Percentiles rank a stretch among this genome's conserved stretches.
These are phyloP conservation scores for Nannochloropsis salina DNA, from an alignment of 108 stramenopile species.

Conservation along the genomic window DNA sequence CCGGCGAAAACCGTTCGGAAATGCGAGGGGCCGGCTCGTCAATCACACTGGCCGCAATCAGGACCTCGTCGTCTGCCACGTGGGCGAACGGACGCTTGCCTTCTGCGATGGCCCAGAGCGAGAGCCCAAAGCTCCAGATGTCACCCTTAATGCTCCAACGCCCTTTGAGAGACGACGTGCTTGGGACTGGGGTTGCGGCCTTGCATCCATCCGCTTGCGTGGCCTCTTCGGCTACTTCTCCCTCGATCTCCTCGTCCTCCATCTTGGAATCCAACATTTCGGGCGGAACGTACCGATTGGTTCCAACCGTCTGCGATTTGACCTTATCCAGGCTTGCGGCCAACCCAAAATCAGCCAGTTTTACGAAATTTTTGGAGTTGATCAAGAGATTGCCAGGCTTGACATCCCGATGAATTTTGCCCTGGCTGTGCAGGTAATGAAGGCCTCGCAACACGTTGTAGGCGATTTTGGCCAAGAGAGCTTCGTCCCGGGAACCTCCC, in stretches of 20 bases:
- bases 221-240: not conserved
- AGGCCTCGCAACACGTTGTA: not conserved
- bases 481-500: not conserved
- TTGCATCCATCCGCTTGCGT: not conserved
- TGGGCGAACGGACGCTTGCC: not conserved
- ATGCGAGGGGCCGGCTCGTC: not conserved
- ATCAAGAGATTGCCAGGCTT: not conserved
- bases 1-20: not conserved
- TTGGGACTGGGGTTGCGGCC: not conserved
- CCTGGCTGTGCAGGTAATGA: slow-evolving; percentile 21
- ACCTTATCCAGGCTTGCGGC: slow-evolving; percentile 12
- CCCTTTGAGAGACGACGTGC: not conserved
- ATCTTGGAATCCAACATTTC: not conserved
- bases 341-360: slow-evolving; percentile 3
- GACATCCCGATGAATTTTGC: not conserved
- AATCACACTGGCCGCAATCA: not conserved
- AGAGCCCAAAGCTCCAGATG: slow-evolving; percentile 1
- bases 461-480: not conserved
- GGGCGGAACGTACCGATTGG: not conserved
- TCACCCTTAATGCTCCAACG: slow-evolving; percentile 19
- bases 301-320: not conserved
- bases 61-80: not conserved
- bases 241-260: slow-evolving; percentile 1
- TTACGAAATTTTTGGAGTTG: slow-evolving; percentile 1
- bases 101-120: slow-evolving; percentile 15